Conservation (phyloP, 768 basidiomycete species). For the Termitomyces sp. region DNA sequence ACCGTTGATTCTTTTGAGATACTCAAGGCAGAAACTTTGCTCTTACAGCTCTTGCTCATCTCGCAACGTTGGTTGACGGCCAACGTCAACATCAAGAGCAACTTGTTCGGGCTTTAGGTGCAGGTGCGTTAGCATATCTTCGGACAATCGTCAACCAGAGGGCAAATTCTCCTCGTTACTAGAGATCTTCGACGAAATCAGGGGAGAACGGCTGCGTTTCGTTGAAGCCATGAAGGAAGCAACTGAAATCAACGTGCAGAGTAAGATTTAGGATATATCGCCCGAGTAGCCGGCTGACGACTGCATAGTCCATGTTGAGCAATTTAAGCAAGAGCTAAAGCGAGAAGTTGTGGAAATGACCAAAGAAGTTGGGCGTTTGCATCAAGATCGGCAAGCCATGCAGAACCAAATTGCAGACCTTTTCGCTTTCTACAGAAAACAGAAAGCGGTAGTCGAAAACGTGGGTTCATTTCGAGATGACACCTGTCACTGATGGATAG, state of each 20-base stretch:
- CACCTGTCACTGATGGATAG: neutral
- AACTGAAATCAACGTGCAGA: constrained; percentile 81
- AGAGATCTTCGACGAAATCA: constrained; percentile 83
- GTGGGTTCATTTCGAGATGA: neutral
- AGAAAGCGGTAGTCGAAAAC: constrained; percentile 34
- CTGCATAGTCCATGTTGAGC: constrained; percentile 71
- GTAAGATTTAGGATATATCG: constrained; percentile 30
- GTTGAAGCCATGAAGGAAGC: constrained; percentile 96
- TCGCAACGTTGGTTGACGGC: constrained; percentile 59
- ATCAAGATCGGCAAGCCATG: constrained; percentile 59
- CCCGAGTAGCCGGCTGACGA: neutral
- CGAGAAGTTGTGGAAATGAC: constrained; percentile 73
- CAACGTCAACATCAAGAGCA: constrained; percentile 73
- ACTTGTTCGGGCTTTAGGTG: constrained; percentile 61
- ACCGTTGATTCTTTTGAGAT: neutral
- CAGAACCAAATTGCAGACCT: constrained; percentile 73
- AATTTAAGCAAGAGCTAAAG: constrained; percentile 79
- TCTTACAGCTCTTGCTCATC: constrained; percentile 8
- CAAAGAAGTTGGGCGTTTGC: constrained; percentile 65
- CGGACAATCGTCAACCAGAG: neutral
- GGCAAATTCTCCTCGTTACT: neutral
- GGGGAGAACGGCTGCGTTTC: constrained; percentile 80
- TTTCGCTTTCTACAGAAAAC: constrained; percentile 69
- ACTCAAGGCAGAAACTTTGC: neutral
- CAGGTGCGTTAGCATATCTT: constrained; percentile 35